Evolutionary conservation across 805 yeast species (phyloP).

Genomic region (Lipomyces oligophaga): DNA sequence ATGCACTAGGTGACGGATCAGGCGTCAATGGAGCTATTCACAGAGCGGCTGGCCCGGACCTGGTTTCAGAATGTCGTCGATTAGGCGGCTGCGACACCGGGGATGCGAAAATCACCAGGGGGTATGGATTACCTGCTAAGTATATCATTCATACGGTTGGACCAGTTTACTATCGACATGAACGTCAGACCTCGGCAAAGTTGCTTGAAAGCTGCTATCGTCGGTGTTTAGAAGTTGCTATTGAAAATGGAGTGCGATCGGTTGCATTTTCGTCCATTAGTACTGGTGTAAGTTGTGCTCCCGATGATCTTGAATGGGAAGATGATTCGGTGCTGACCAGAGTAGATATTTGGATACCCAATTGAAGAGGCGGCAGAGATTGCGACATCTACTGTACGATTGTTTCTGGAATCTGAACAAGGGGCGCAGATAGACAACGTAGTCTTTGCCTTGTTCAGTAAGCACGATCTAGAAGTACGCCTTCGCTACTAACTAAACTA

Average conservation of each 20-base stretch:
- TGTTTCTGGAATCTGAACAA: slow-evolving; percentile 7
- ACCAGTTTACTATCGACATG: slow-evolving; percentile 12
- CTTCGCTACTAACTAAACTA: too few relatives aligned
- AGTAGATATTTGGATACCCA: slow-evolving; percentile 23
- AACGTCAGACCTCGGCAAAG: not conserved
- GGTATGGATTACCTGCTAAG: slow-evolving; percentile 11
- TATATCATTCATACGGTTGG: slow-evolving; percentile 24
- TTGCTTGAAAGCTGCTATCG: slow-evolving; percentile 16
- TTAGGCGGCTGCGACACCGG: slow-evolving; percentile 25
- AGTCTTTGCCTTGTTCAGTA: slow-evolving; percentile 18
- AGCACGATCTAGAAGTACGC: slow-evolving; percentile 17
- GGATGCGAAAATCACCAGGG: slow-evolving; percentile 25
- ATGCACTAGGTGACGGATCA: slow-evolving; percentile 15
- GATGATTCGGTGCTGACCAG: too few relatives aligned
- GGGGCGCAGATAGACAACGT: slow-evolving; percentile 19
- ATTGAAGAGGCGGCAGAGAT: slow-evolving; percentile 7
- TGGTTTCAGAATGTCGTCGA: slow-evolving; percentile 9
- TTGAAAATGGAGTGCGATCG: slow-evolving; percentile 10
- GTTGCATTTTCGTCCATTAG: slow-evolving; percentile 27
- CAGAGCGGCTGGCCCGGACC: slow-evolving; percentile 20
- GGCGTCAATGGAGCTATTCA: slow-evolving; percentile 30
- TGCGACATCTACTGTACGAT: slow-evolving; percentile 17
- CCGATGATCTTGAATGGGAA: too few relatives aligned
- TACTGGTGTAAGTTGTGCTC: slow-evolving; percentile 19
- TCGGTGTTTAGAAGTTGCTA: slow-evolving; percentile 12